Base-by-base conservation (phyloP, 371 early-diverging fungal species). In the Gilbertella persicaria region DNA sequence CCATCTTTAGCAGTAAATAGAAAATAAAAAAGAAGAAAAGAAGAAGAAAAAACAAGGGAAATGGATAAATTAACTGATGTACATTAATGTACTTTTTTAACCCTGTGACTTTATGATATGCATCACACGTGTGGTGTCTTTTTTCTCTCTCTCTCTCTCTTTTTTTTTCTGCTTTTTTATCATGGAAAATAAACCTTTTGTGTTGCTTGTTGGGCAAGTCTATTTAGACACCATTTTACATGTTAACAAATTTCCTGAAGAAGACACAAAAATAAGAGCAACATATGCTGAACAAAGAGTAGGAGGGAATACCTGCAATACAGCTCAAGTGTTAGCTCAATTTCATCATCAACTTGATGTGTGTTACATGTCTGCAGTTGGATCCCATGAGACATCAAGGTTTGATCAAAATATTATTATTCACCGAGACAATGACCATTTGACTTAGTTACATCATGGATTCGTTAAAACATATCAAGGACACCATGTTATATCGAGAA, bases 291-390 rank as follows among this genome's bases (percentile, higher is more conserved):
- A 84, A 45, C 69, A 74, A 30, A 72, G 88, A 8, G 73, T 78
- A n/a, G 88, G 88, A 29, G 88, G 88, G 16, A 88, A 88, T 49
- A 75, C 76, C n/a, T 78, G 75, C 23, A 88, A 88, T 54, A 76
- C 80, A 3, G 78, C 81, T 10, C 68, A 68, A 37, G 77, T 85
- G 5, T 64, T 87, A 17, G 60, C 73, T 9, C 86, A 85, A 56
- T 70, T 73, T 40, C 61, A 17, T 29, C 17, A 42, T 5, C 39
- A 49, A 13, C 5, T 42, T 6, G 39, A 50, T 13, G 69, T 73
- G 29, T 75, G 64, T 61, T 72, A 64, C 50, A 75, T 82, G 78
- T 78, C 80, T 36, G 72, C 78, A 19, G 46, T 77, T 45, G 79
- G 79, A 14, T 61, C 72, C 16, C 64, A 68, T 59, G 66, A 66